Conservation (phyloP, 495 filamentous ascomycete genomes). For the Aspergillus wentii region DNA sequence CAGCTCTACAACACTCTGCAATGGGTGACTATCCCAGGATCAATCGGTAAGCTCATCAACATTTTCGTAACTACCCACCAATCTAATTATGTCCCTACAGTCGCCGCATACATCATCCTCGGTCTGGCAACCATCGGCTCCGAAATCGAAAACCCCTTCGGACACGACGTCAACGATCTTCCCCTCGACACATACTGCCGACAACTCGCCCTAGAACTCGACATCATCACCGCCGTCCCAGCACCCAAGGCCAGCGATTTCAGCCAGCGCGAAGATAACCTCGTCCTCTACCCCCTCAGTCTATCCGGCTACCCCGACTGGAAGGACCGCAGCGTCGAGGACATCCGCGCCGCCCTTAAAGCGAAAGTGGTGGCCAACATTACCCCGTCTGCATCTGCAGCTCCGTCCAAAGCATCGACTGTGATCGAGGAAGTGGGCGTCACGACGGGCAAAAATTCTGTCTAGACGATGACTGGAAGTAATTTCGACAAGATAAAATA, state of each 20-base stretch:
- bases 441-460: constrained; percentile 22
- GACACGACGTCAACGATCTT: constrained; percentile 81
- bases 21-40: constrained; percentile 83
- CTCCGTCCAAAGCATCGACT: constrained; percentile 23
- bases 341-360: constrained; percentile 52
- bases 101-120: constrained; percentile 86
- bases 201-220: constrained; percentile 66
- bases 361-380: constrained; percentile 39
- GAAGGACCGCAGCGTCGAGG: constrained; percentile 52
- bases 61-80: background rate
- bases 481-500: background rate
- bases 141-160: constrained; percentile 89
- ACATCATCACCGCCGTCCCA: constrained; percentile 59
- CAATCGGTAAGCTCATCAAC: constrained; percentile 47
- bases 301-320: constrained; percentile 52
- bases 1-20: constrained; percentile 59
- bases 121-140: constrained; percentile 81
- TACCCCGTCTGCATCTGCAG: constrained; percentile 5
- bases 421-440: constrained; percentile 13
- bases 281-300: constrained; percentile 65
- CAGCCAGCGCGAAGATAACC: constrained; percentile 53
- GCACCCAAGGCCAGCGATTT: constrained; percentile 55
- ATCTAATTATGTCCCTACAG: constrained; percentile 10
- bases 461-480: constrained; percentile 6
- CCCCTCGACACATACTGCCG: constrained; percentile 74